Base-by-base conservation (phyloP, 2,329 filamentous ascomycete species). In the Diaporthe aspalathi region DNA sequence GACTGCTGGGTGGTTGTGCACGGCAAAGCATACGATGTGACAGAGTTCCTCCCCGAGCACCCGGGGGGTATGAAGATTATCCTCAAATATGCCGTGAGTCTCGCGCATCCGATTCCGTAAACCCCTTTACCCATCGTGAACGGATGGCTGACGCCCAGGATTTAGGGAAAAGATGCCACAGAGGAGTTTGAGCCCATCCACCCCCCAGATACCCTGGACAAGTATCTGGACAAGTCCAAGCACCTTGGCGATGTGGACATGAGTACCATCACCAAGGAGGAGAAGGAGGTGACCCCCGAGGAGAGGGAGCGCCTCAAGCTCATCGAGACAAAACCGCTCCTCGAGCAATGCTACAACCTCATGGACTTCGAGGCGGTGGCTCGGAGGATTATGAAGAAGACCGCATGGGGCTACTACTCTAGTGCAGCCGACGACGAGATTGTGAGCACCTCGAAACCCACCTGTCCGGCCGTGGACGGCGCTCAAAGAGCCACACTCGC, bases 341-440 rank as follows among this genome's bases (percentile, higher is more conserved):
- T 98, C 72, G 91, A 93, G 75, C 93, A 97, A 80, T 97, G 94
- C 85, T 97, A 95, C 83, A 98, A 98, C 80, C 83, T 98, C 73
- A 89, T 96, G 84, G 96, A 99, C 83, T 99, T 99, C 80, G 96
- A 99, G 86, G 91, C 94, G 4, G 95, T 98, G 45, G 96, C 96
- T 6, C 91, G 92, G 77, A 87, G 90, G 49, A 90, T 97, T 70
- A 98, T 98, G 95, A 98, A 97, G 88, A 97, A 93, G 85, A 92
- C 92, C 1, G 95, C 95, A 0, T 99, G 96, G 96, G 96, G 93
- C 32, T 99, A 99, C 84, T 99, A 99, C 82, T 97, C 94, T 0
- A 96, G 93, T 78, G 95, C 94, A 70, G 94, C 95, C 0, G 94
- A 96, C 79, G 94, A 97, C 78, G 93, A 95, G 81, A 94, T 95